These are phyloP conservation scores for Euphorbia corollata DNA, from an alignment of 441 rosid species.

Conservation along the genomic window DNA sequence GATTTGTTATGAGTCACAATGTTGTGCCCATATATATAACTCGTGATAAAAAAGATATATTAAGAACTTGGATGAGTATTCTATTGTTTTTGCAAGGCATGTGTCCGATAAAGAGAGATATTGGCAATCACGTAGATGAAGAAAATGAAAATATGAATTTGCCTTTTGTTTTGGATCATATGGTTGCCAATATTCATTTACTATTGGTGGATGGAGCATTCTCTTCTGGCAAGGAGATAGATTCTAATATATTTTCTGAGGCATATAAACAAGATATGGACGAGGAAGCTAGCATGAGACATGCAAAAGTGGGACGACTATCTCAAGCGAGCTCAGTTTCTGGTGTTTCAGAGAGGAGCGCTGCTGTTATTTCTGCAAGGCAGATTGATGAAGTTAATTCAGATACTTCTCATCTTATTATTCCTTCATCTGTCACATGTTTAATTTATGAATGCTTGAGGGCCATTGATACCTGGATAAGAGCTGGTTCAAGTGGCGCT, in stretches of 20 bases:
- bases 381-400: slow-evolving; percentile 37
- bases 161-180: slow-evolving; percentile 61
- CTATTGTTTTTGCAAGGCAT: slow-evolving; percentile 86
- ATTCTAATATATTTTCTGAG: slow-evolving; percentile 24
- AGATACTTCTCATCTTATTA: slow-evolving; percentile 20
- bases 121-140: slow-evolving; percentile 63
- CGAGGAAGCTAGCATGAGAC: slow-evolving; percentile 55
- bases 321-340: slow-evolving; percentile 69
- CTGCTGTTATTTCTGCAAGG: slow-evolving; percentile 33
- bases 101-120: slow-evolving; percentile 83
- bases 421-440: slow-evolving; percentile 60
- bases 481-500: slow-evolving; percentile 43
- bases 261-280: slow-evolving; percentile 31
- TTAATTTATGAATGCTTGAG: slow-evolving; percentile 65
- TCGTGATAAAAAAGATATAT: slow-evolving; percentile 51
- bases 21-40: slow-evolving; percentile 61
- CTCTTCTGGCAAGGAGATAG: slow-evolving; percentile 41
- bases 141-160: slow-evolving; percentile 56
- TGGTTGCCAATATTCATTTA: slow-evolving; percentile 61
- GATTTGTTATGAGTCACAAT: slow-evolving; percentile 77
- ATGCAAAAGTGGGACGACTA: slow-evolving; percentile 80
- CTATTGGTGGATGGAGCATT: slow-evolving; percentile 77
- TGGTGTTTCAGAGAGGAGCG: slow-evolving; percentile 45
- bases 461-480: slow-evolving; percentile 64
- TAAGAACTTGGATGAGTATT: slow-evolving; percentile 76